phyloP scores from a whole-genome alignment of 1,139 yeast species.

The Lodderomyces metapsilosis region DNA sequence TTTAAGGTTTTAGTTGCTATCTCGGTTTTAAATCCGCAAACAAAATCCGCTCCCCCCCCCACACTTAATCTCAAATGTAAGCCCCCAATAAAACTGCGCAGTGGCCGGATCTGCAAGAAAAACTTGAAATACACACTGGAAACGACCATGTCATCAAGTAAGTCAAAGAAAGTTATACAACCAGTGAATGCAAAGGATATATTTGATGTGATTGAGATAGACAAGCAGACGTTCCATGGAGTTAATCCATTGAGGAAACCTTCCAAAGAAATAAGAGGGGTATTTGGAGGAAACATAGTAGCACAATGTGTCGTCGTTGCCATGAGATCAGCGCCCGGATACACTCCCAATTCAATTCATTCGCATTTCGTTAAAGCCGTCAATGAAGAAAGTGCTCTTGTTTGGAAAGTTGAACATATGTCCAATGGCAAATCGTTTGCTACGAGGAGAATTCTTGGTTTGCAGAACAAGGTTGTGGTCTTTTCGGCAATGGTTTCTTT shows the following conservation, averaged over 20 bases:
- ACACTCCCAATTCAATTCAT: constrained; percentile 44
- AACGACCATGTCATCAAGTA: not conserved
- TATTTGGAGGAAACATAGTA: constrained; percentile 41
- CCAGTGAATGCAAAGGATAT: constrained; percentile 14
- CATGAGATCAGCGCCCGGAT: constrained; percentile 30
- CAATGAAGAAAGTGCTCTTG: constrained; percentile 27
- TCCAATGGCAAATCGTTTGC: constrained; percentile 35
- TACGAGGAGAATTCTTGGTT: constrained; percentile 29
- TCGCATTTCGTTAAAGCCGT: constrained; percentile 44
- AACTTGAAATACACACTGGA: no score
- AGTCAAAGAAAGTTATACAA: not conserved
- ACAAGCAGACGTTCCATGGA: constrained; percentile 25
- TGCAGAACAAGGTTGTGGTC: constrained; percentile 28
- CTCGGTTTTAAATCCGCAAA: no score
- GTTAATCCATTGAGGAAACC: constrained; percentile 34
- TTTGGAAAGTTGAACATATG: constrained; percentile 30
- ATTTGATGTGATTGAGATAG: constrained; percentile 26
- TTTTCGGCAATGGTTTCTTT: constrained; percentile 36
- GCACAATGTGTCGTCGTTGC: constrained; percentile 44
- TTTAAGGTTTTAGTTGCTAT: no score
- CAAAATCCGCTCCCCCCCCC: no score
- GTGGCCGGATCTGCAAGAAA: no score
- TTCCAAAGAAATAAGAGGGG: constrained; percentile 31
- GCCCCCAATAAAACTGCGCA: no score
- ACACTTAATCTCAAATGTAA: no score